Conservation (phyloP, 2,329 filamentous ascomycete genomes). For the Colletotrichum destructivum region DNA sequence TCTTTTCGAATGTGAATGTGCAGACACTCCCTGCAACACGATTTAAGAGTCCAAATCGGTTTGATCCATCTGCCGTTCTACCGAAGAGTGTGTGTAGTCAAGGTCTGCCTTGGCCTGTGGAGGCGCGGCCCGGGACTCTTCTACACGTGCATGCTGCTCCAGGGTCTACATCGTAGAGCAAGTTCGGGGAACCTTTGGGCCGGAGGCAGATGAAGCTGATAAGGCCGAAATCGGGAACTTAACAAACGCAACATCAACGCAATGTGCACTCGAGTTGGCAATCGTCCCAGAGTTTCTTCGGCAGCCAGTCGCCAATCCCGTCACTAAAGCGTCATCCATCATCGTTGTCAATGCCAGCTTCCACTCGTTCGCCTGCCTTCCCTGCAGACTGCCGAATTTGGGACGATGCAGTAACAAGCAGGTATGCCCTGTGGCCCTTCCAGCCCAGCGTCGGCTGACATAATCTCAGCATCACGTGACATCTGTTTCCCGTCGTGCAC, state of each 20-base stretch:
- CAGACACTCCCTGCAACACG: slow-evolving; percentile 1
- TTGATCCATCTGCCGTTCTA: neutral
- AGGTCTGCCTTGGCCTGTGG: slow-evolving; percentile 16
- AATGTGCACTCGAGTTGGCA: slow-evolving; percentile 20
- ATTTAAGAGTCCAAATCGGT: neutral
- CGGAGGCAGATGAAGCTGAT: slow-evolving; percentile 19
- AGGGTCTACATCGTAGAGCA: neutral
- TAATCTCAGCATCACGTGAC: slow-evolving; percentile 54
- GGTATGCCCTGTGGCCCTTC: neutral
- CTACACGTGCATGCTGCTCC: neutral
- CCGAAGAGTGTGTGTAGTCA: slow-evolving; percentile 26
- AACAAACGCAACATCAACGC: slow-evolving; percentile 5
- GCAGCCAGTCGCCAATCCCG: neutral
- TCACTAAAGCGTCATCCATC: slow-evolving; percentile 4
- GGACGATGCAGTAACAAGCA: neutral
- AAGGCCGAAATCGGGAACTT: slow-evolving; percentile 6
- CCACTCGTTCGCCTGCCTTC: neutral
- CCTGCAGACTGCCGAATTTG: neutral
- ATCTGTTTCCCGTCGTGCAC: slow-evolving; percentile 34
- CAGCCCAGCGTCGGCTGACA: slow-evolving; percentile 46
- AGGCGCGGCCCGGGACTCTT: neutral
- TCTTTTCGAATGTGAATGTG: neutral
- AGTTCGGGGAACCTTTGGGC: slow-evolving; percentile 24
- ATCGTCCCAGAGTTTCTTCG: neutral
- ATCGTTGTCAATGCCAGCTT: neutral